Evolutionary conservation across 2,329 filamentous ascomycete genomes (phyloP).

Genomic region (Diaporthe humulicola): DNA sequence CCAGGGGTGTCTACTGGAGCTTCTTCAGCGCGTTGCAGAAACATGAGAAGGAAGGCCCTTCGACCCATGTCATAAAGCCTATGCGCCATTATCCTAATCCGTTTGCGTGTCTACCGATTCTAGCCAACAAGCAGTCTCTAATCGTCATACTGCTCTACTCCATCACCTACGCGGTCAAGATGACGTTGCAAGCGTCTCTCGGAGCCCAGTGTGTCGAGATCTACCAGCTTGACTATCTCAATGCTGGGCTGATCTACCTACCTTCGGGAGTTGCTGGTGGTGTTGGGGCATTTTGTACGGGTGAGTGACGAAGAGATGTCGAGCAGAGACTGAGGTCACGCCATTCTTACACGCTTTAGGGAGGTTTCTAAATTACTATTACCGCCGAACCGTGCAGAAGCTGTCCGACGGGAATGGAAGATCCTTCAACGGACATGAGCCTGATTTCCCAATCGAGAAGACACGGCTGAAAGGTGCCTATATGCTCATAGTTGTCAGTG

Average conservation of each 20-base stretch:
- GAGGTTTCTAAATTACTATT: conserved; percentile 2
- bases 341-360: background rate
- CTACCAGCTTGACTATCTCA: background rate
- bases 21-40: conserved; percentile 3
- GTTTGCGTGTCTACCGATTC: conserved; percentile 41
- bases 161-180: background rate
- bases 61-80: background rate
- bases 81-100: conserved; percentile 38
- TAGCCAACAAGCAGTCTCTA: conserved; percentile 18
- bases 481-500: background rate
- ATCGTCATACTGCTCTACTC: conserved; percentile 1
- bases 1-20: conserved; percentile 24
- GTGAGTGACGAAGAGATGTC: background rate
- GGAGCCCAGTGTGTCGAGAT: conserved; percentile 19
- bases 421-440: background rate
- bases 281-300: background rate
- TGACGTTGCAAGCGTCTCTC: background rate
- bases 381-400: background rate
- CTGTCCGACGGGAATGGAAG: background rate
- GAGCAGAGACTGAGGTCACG: background rate
- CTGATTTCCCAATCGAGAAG: conserved; percentile 10
- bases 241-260: conserved; percentile 1
- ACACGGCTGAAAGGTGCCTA: background rate
- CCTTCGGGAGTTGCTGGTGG: background rate
- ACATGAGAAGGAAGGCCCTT: background rate